phyloP scores from a whole-genome alignment of 1,284 basidiomycete genomes.

The Sparassis latifolia region DNA sequence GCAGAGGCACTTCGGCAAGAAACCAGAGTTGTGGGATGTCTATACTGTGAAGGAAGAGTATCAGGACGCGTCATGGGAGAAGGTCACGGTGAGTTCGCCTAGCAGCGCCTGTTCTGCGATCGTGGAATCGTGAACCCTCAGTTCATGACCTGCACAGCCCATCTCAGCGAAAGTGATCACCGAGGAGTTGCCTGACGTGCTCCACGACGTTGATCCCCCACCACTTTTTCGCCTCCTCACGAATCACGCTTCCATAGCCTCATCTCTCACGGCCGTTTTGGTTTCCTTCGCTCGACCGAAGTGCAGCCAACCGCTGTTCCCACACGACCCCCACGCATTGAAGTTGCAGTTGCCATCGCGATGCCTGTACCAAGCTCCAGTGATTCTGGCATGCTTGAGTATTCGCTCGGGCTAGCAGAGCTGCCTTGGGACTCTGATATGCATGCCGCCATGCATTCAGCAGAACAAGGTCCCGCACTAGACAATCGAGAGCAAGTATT shows the following conservation, averaged over 20 bases:
- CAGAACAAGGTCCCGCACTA: no score
- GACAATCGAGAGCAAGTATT: no score
- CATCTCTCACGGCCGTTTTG: not conserved
- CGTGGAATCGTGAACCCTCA: not conserved
- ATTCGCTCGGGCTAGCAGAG: constrained; percentile 1
- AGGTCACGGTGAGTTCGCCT: constrained; percentile 14
- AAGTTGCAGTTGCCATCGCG: constrained; percentile 16
- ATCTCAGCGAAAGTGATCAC: constrained; percentile 4
- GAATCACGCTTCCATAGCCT: not conserved
- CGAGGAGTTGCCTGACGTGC: not conserved
- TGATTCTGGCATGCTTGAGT: not conserved
- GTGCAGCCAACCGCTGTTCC: not conserved
- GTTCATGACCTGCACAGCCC: constrained; percentile 1
- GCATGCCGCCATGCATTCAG: no score
- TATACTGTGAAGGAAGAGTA: not conserved
- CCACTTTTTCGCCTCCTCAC: not conserved
- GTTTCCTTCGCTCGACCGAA: not conserved
- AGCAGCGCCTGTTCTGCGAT: not conserved
- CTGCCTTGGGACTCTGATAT: not conserved
- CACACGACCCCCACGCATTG: constrained; percentile 1
- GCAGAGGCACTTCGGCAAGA: constrained; percentile 9
- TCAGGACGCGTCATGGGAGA: constrained; percentile 5
- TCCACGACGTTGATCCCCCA: not conserved
- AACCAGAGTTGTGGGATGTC: constrained; percentile 20
- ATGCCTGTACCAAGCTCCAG: constrained; percentile 11